Evolutionary conservation across 768 basidiomycete genomes (phyloP).

Genomic region (Leccinum subtestaceum): DNA sequence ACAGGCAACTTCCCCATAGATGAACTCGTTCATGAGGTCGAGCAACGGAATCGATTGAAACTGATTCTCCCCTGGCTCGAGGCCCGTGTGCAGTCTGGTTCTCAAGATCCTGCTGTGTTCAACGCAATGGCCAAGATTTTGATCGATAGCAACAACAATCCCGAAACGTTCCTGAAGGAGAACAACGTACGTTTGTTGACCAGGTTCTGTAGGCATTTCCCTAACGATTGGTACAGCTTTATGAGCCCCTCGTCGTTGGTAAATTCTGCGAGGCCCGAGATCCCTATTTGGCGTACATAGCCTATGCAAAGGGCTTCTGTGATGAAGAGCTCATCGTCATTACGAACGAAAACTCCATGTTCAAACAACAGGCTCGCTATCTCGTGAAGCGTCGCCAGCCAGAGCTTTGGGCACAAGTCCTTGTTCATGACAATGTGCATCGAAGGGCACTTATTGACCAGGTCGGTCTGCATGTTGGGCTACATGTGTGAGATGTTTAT

Average conservation of each 20-base stretch:
- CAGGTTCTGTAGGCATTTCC: neutral
- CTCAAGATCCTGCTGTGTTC: conserved; percentile 90
- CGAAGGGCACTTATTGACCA: conserved; percentile 94
- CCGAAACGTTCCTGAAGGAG: conserved; percentile 96
- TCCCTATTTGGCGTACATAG: conserved; percentile 97
- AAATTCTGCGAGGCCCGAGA: conserved; percentile 99
- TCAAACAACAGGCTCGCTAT: conserved; percentile 98
- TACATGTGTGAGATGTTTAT: neutral
- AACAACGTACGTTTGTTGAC: conserved; percentile 71
- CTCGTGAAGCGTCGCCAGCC: conserved; percentile 93
- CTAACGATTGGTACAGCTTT: conserved; percentile 53
- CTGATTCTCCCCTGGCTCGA: conserved; percentile 97
- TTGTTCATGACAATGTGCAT: conserved; percentile 84
- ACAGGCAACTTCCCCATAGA: conserved; percentile 98
- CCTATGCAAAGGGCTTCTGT: conserved; percentile 98
- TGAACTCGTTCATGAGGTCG: conserved; percentile 95
- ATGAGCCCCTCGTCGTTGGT: conserved; percentile 95
- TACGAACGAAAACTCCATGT: conserved; percentile 99
- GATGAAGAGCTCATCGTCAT: conserved; percentile 96
- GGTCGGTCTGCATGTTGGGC: conserved; percentile 37
- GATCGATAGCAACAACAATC: conserved; percentile 98
- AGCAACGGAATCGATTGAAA: conserved; percentile 93
- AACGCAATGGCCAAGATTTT: conserved; percentile 98
- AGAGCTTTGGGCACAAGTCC: conserved; percentile 96
- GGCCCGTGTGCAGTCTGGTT: conserved; percentile 87